phyloP scores from a whole-genome alignment of 1,284 basidiomycete species.

The Meripilus lineatus region DNA sequence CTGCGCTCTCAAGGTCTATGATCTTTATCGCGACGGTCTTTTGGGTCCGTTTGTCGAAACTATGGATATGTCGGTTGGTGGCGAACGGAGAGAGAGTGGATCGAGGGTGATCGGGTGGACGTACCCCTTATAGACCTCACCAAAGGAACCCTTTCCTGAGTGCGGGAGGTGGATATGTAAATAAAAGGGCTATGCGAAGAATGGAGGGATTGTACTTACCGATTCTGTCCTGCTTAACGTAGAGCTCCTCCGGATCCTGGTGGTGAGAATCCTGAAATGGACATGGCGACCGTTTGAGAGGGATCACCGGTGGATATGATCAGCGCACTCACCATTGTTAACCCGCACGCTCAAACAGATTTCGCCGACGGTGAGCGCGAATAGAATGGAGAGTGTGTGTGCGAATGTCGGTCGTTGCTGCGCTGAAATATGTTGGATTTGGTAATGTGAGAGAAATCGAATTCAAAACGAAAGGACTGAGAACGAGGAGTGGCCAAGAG shows the following conservation, averaged over 20 bases:
- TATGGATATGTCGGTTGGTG: constrained; percentile 24
- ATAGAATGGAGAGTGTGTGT: not conserved
- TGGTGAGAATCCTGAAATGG: constrained; percentile 52
- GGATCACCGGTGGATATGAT: not conserved
- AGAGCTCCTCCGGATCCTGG: constrained; percentile 91
- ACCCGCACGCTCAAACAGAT: not conserved
- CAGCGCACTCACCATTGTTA: not conserved
- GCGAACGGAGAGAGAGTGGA: not conserved
- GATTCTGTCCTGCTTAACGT: constrained; percentile 95
- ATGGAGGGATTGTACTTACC: constrained; percentile 46
- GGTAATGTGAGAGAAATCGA: no score
- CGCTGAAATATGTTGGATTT: no score
- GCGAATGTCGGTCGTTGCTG: no score
- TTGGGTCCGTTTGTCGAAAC: constrained; percentile 89
- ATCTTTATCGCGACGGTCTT: constrained; percentile 98
- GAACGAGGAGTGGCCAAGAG: no score
- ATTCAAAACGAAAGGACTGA: no score
- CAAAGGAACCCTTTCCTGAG: constrained; percentile 92
- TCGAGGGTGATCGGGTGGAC: constrained; percentile 15
- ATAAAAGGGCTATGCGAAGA: constrained; percentile 12
- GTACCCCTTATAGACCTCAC: constrained; percentile 96
- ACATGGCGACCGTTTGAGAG: not conserved
- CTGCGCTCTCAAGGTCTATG: constrained; percentile 97
- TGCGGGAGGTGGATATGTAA: constrained; percentile 3
- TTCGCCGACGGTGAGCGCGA: not conserved